A percentile compares a stretch with the other conserved stretches of the same genome.
These are phyloP conservation scores for Penicillium sp. DNA, from an alignment of 2,329 filamentous ascomycete genomes.

Conservation along the genomic window DNA sequence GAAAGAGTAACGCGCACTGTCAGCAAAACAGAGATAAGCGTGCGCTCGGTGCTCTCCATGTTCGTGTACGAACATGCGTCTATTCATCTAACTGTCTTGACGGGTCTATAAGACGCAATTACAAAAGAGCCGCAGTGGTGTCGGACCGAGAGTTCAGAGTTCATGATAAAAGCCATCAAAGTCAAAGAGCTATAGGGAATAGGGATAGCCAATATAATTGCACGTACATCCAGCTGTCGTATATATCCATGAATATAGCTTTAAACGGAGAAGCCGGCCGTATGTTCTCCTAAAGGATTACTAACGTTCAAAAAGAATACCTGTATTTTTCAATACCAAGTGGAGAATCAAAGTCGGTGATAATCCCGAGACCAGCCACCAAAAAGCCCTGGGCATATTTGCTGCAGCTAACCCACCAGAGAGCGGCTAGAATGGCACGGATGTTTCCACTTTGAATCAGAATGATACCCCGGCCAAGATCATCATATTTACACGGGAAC, in stretches of 20 bases:
- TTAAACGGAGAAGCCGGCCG: background rate
- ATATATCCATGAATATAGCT: too few relatives aligned
- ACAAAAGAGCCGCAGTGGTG: constrained; percentile 4
- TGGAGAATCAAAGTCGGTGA: constrained; percentile 20
- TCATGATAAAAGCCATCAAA: background rate
- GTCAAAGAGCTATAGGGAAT: background rate
- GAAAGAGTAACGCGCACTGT: constrained; percentile 16
- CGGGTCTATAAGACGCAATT: background rate
- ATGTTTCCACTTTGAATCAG: background rate
- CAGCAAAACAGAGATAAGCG: constrained; percentile 6
- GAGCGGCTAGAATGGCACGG: constrained; percentile 12
- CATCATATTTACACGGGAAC: background rate
- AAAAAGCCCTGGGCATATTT: constrained; percentile 2
- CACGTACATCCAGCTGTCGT: too few relatives aligned
- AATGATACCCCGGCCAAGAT: background rate
- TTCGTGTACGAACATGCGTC: background rate
- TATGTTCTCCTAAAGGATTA: background rate
- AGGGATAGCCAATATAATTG: background rate
- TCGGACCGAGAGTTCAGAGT: background rate
- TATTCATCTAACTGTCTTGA: background rate
- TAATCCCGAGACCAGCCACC: constrained; percentile 23
- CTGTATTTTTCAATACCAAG: constrained; percentile 7
- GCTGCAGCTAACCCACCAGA: constrained; percentile 23
- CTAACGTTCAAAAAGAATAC: too few relatives aligned
- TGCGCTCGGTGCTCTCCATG: constrained; percentile 3